Base-by-base conservation (phyloP, 2,329 filamentous ascomycete genomes). In the Cordyceps fumosorosea region DNA sequence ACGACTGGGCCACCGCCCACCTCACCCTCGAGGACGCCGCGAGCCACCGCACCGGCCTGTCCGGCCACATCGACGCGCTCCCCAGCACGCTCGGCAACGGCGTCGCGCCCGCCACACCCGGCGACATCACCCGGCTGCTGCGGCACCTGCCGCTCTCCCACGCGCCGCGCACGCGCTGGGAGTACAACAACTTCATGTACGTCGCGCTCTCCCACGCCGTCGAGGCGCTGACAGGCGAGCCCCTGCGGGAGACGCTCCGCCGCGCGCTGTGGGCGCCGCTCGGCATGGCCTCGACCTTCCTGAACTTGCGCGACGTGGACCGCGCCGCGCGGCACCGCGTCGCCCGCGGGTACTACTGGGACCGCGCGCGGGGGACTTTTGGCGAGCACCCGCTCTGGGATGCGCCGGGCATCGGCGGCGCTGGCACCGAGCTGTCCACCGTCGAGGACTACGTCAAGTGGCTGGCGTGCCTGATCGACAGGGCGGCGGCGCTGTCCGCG, bases 21-120 rank as follows among this genome's bases (percentile, higher is more conserved):
- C 69, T 83, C 42, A 85, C 81, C 0, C 69, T 85, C 4, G 80
- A 84, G 60, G 84, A 86, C 60, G 77, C 81, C 3, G 72, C 83
- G 0, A 77, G 77, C 55, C 83, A 86, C 66, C 75, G 81, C 5
- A 81, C 78, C 0, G 82, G 83, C 6, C 73, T 83, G 62, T 72
- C 81, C 1, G 64, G 72, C 40, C 79, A 78, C 67, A 76, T 79
- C 63, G 56, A 67, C 18, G 65, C 65, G 1, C 52, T 52, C 11
- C 45, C 59, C 4, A 64, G 67, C 44, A 60, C 64, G 4, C 69
- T 71, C 48, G 67, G 78, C 47, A 73, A 7, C 29, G 67, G 78
- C 47, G 73, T 72, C 60, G 67, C 63, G 63, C 59, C 55, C 50
- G 69, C 52, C 58, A 76, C 66, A 2, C 68, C 74, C 1, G 70